A percentile compares a stretch with the other conserved stretches of the same genome.
Evolutionary conservation across 1,284 basidiomycete species (phyloP).

Genomic region (Ustilago trichophora): DNA sequence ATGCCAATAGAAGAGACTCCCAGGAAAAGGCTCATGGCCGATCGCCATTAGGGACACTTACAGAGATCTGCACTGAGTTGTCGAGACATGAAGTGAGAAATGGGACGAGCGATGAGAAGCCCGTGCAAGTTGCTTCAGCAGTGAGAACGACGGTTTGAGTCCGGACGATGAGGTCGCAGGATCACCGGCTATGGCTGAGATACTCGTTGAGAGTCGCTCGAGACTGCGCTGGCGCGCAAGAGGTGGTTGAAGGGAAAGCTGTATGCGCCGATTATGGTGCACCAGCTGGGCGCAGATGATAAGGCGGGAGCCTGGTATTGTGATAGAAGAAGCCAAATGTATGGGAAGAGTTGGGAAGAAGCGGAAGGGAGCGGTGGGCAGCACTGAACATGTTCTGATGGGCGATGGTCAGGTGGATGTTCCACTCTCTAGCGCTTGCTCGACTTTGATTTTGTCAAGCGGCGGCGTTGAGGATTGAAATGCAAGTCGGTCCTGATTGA

Average conservation of each 20-base stretch:
- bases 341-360: constrained; percentile 50
- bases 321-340: constrained; percentile 51
- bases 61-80: constrained; percentile 36
- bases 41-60: too few relatives aligned
- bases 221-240: constrained; percentile 13
- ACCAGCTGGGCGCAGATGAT: constrained; percentile 10
- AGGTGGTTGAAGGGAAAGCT: not conserved
- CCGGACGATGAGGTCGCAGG: not conserved
- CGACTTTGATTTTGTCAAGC: constrained; percentile 18
- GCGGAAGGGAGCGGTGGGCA: constrained; percentile 47
- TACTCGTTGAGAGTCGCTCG: constrained; percentile 2
- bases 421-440: constrained; percentile 38
- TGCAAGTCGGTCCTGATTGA: too few relatives aligned
- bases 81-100: constrained; percentile 43
- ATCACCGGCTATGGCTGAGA: not conserved
- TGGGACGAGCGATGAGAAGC: constrained; percentile 20
- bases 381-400: constrained; percentile 47
- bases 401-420: constrained; percentile 25
- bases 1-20: too few relatives aligned
- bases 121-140: constrained; percentile 1
- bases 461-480: constrained; percentile 3
- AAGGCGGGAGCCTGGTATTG: constrained; percentile 27
- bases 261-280: constrained; percentile 27
- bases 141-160: not conserved
- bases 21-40: too few relatives aligned